These are phyloP conservation scores for Stephanocyclus meneghinianus DNA, from an alignment of 352 stramenopile genomes.

Conservation along the genomic window DNA sequence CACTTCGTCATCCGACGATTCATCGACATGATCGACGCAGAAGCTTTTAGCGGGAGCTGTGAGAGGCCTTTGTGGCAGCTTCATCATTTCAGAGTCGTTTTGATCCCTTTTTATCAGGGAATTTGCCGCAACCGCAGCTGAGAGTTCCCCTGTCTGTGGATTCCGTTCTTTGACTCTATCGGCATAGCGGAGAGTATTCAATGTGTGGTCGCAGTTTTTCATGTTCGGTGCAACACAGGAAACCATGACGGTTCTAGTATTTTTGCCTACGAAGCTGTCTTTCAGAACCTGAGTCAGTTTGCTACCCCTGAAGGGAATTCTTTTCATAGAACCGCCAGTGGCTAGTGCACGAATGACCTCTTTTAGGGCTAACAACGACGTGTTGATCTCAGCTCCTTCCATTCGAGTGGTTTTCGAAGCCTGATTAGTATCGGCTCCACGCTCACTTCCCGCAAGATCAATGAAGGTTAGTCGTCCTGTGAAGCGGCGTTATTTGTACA, in stretches of 20 bases:
- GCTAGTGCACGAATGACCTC: constrained; percentile 95
- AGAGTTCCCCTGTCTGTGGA: constrained; percentile 43
- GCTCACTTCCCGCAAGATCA: constrained; percentile 94
- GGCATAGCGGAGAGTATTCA: constrained; percentile 95
- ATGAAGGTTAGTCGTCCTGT: constrained; percentile 92
- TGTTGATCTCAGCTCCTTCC: constrained; percentile 98
- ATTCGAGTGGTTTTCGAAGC: constrained; percentile 90
- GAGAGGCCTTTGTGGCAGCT: constrained; percentile 35
- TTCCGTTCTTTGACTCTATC: constrained; percentile 93
- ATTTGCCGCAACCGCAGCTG: constrained; percentile 33
- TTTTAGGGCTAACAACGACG: constrained; percentile 93
- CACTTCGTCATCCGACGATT: constrained; percentile 45
- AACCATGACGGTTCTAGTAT: constrained; percentile 95
- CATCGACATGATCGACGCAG: constrained; percentile 31
- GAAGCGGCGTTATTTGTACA: background rate
- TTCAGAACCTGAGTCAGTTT: constrained; percentile 98
- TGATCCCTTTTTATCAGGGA: constrained; percentile 48
- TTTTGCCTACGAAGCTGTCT: constrained; percentile 94
- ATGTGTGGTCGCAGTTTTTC: constrained; percentile 89
- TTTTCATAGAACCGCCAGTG: constrained; percentile 85
- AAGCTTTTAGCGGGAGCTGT: constrained; percentile 49
- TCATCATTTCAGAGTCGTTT: constrained; percentile 17
- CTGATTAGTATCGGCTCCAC: constrained; percentile 92
- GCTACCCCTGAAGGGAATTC: constrained; percentile 84
- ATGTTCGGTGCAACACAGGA: constrained; percentile 86